Evolutionary conservation across 2,329 filamentous ascomycete species (phyloP).

Genomic region (Clonostachys solani): DNA sequence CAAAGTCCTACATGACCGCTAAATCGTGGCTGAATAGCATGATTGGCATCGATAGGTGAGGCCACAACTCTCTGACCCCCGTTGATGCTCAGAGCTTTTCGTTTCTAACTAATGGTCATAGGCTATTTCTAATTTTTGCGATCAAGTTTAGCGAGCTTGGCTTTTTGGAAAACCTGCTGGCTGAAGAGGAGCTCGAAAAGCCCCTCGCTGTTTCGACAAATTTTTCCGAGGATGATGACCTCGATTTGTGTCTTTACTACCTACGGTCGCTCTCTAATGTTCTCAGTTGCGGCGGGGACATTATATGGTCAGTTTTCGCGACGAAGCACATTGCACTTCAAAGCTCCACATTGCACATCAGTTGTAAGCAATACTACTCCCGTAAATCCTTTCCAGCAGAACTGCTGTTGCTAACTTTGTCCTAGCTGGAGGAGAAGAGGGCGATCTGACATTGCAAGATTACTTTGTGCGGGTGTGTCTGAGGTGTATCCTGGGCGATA

Average conservation of each 20-base stretch:
- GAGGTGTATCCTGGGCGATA: conserved; percentile 44
- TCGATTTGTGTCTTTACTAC: conserved; percentile 75
- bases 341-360: conserved; percentile 24
- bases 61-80: conserved; percentile 4
- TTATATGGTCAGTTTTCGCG: conserved; percentile 67
- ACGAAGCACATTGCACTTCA: conserved; percentile 41
- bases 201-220: conserved; percentile 6
- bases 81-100: background rate
- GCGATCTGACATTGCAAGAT: conserved; percentile 59
- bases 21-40: conserved; percentile 75
- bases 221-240: conserved; percentile 57
- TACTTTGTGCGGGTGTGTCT: conserved; percentile 66
- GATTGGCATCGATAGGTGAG: conserved; percentile 59
- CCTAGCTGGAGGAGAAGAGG: conserved; percentile 44
- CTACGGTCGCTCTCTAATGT: conserved; percentile 71
- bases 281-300: conserved; percentile 60
- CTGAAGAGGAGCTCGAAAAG: conserved; percentile 4
- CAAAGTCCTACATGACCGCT: conserved; percentile 71
- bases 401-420: conserved; percentile 9
- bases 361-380: conserved; percentile 36
- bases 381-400: no score
- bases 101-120: conserved; percentile 14
- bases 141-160: conserved; percentile 51
- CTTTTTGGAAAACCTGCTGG: conserved; percentile 34
- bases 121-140: conserved; percentile 58